A percentile compares a stretch with the other conserved stretches of the same genome.
Conservation (phyloP, 2,329 filamentous ascomycete genomes). For the Alternaria rosae region DNA sequence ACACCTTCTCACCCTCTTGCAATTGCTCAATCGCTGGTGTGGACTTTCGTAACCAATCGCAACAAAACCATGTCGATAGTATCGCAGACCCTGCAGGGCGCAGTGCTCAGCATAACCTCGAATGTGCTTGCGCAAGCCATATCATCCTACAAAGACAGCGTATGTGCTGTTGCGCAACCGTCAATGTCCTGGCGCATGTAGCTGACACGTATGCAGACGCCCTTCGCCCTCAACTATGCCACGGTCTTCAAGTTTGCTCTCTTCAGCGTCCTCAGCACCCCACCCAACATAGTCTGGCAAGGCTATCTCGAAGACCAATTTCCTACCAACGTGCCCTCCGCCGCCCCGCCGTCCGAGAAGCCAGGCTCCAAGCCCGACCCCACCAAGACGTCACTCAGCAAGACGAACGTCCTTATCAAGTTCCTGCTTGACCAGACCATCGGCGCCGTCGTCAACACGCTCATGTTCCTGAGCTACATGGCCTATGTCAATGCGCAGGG, state of each 20-base stretch:
- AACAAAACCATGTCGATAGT: slow-evolving; percentile 40
- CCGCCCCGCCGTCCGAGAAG: slow-evolving; percentile 35
- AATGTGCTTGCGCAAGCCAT: slow-evolving; percentile 78
- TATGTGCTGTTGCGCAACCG: slow-evolving; percentile 47
- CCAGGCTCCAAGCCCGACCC: slow-evolving; percentile 38
- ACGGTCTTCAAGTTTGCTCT: slow-evolving; percentile 79
- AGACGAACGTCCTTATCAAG: slow-evolving; percentile 72
- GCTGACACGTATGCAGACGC: slow-evolving; percentile 54
- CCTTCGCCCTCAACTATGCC: slow-evolving; percentile 69
- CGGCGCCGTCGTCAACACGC: slow-evolving; percentile 70
- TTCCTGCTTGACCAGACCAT: slow-evolving; percentile 73
- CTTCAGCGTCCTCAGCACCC: slow-evolving; percentile 75
- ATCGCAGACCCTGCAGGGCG: slow-evolving; percentile 64
- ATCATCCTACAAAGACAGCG: slow-evolving; percentile 66
- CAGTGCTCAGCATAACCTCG: slow-evolving; percentile 69
- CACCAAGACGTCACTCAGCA: slow-evolving; percentile 54
- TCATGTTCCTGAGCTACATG: slow-evolving; percentile 68
- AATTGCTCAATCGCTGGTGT: background rate
- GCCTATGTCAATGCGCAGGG: slow-evolving; percentile 54
- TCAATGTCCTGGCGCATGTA: background rate
- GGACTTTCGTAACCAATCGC: background rate
- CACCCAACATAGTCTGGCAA: slow-evolving; percentile 90
- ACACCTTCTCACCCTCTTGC: background rate
- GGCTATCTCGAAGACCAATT: slow-evolving; percentile 76
- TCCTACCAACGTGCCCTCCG: slow-evolving; percentile 62